Base-by-base conservation (phyloP, 805 yeast species). In the Metschnikowia lochheadii region DNA sequence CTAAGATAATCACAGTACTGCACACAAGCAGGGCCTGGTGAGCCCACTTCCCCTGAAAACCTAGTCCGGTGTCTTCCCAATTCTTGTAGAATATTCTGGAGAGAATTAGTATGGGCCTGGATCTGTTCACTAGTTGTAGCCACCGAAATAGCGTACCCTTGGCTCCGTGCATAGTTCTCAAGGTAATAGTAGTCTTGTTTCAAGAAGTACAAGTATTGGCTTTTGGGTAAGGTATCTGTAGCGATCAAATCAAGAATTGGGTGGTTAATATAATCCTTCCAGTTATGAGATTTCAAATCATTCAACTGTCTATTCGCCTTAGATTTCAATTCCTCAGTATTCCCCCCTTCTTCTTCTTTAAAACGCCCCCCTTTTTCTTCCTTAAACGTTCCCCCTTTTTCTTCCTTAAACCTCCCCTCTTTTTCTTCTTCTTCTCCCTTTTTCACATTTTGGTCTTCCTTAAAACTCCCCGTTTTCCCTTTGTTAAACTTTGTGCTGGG, bases 151-250 rank as follows among this genome's bases (percentile, higher is more conserved):
- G 89, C 83, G 15, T 82, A 64, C 10, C 82, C 79, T 58, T 84
- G 87, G 10, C 86, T 77, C 50, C 79, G 78, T 0, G 86, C 84
- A 60, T 87, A 88, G 54, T 81, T 83, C n/a, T 79, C 63, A 49
- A 88, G 70, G 58, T 87, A 88, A 37, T 80, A 76, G 67, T 81
- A 84, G 66, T 88, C 95, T 67, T 87, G 86, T 55, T 72, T 70
- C 51, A 81, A 65, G 54, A 72, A 84, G 58, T 78, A 77, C 40
- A 76, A 67, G 64, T 86, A 88, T 48, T 75, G 72, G 8, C 69
- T 66, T 20, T 70, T 65, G 3, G 78, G 74, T 31, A 88, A 68
- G 3, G 76, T 61, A 32, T 82, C 81, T 14, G 70, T 62, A 1
- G 87, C 85, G 15, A 86, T 61, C 44, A 69, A 64, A 45, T 66